These are phyloP conservation scores for Cutaneotrichosporon sp. DNA, from an alignment of 1,284 basidiomycete genomes.

Conservation along the genomic window DNA sequence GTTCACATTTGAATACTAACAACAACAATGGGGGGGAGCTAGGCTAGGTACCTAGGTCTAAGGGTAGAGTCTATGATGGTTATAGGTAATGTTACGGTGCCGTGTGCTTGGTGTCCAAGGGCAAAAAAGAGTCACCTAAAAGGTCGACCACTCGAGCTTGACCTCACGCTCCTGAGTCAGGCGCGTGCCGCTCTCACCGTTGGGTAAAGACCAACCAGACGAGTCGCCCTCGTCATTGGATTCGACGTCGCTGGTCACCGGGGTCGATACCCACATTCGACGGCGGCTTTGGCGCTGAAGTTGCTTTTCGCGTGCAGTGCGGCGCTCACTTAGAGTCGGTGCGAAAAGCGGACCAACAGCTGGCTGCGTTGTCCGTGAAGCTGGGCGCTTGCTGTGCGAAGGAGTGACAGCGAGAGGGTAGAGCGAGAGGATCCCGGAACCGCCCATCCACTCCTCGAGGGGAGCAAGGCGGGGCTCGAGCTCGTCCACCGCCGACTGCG, in stretches of 20 bases:
- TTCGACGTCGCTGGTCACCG: constrained; percentile 27
- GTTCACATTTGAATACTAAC: constrained; percentile 3
- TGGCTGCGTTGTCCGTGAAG: constrained; percentile 21
- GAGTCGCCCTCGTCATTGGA: constrained; percentile 21
- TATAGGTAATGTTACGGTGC: neutral
- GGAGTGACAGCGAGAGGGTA: constrained; percentile 47
- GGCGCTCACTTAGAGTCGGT: constrained; percentile 33
- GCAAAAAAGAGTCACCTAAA: constrained; percentile 11
- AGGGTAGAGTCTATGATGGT: neutral
- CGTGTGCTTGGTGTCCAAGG: too few species aligned
- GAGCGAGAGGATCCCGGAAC: constrained; percentile 45
- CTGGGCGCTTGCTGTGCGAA: constrained; percentile 29
- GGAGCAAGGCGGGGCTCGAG: constrained; percentile 35
- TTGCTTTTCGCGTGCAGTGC: constrained; percentile 35
- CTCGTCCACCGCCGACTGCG: constrained; percentile 12
- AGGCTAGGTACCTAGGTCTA: neutral
- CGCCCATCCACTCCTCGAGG: constrained; percentile 48
- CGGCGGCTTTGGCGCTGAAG: constrained; percentile 31
- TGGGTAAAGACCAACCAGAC: neutral
- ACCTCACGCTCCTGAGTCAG: constrained; percentile 15
- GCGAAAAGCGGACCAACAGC: constrained; percentile 43
- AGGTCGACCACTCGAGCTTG: constrained; percentile 30
- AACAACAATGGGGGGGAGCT: neutral
- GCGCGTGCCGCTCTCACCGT: constrained; percentile 10
- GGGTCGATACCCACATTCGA: constrained; percentile 16